phyloP scores from a whole-genome alignment of 1,139 yeast species.

The Pichia sp. region DNA sequence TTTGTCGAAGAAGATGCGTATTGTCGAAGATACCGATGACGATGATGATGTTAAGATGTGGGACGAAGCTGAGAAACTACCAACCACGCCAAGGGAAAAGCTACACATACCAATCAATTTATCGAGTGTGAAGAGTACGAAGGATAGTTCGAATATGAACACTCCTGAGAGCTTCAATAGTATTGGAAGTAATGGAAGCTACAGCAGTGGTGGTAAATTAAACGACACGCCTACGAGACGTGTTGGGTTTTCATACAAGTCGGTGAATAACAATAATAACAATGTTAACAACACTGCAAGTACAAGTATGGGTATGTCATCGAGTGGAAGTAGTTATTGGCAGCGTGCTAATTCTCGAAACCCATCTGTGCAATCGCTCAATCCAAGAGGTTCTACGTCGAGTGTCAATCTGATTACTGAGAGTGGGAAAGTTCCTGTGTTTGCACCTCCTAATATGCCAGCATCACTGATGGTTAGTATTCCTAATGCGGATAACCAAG shows the following conservation, averaged over 20 bases:
- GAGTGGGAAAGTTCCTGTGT: slow-evolving; percentile 9
- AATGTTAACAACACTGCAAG: not conserved
- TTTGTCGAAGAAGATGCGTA: slow-evolving; percentile 1
- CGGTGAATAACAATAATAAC: slow-evolving; percentile 11
- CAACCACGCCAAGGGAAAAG: slow-evolving; percentile 32
- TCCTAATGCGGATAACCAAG: not conserved
- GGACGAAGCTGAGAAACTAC: slow-evolving; percentile 25
- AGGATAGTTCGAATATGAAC: slow-evolving; percentile 5
- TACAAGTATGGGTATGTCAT: not conserved
- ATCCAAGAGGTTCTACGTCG: slow-evolving; percentile 8
- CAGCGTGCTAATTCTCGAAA: slow-evolving; percentile 22
- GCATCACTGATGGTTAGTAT: not conserved
- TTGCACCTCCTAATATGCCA: slow-evolving; percentile 15
- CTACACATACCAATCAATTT: not conserved
- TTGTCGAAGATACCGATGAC: too few relatives aligned
- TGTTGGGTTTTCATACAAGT: not conserved
- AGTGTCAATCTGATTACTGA: slow-evolving; percentile 12
- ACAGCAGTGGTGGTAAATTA: slow-evolving; percentile 4
- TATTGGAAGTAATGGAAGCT: slow-evolving; percentile 4
- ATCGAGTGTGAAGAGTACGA: slow-evolving; percentile 8
- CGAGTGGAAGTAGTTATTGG: slow-evolving; percentile 20
- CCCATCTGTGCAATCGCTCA: slow-evolving; percentile 16
- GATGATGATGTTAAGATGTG: slow-evolving; percentile 14
- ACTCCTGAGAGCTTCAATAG: slow-evolving; percentile 15
- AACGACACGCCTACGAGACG: slow-evolving; percentile 24